Conservation (phyloP, 2,329 filamentous ascomycete species). For the Sarocladium brachiariae region DNA sequence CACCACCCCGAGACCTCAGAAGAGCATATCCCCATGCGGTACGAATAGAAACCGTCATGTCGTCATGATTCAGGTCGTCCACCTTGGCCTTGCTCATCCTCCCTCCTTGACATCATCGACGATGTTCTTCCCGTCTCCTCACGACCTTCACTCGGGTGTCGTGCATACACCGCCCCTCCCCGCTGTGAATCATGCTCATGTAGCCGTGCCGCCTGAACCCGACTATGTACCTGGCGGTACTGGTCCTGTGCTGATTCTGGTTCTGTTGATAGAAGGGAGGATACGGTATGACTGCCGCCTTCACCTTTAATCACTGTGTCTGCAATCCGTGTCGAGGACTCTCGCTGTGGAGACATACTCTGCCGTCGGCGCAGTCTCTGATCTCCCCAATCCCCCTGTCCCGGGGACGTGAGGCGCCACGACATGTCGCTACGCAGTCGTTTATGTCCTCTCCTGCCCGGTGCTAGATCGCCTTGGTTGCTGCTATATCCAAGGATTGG, state of each 20-base stretch:
- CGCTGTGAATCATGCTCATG: neutral
- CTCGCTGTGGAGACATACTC: conserved; percentile 9
- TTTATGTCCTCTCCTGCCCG: conserved; percentile 24
- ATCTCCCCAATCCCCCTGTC: conserved; percentile 16
- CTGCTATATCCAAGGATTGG: conserved; percentile 23
- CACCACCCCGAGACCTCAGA: neutral
- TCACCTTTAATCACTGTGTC: conserved; percentile 15
- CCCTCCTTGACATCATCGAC: neutral
- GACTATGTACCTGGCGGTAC: neutral
- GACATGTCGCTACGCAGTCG: conserved; percentile 31
- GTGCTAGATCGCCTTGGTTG: conserved; percentile 14
- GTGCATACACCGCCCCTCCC: neutral
- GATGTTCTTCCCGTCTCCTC: neutral
- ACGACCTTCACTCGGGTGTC: neutral
- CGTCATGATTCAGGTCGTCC: conserved; percentile 5
- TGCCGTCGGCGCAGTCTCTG: conserved; percentile 16
- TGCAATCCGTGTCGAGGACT: neutral
- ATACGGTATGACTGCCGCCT: conserved; percentile 26
- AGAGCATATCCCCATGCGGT: neutral
- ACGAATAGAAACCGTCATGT: neutral
- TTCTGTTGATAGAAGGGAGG: conserved; percentile 20
- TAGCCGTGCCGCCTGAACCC: neutral
- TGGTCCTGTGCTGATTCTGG: neutral
- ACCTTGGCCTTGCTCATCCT: neutral
- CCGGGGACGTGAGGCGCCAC: conserved; percentile 23